Percentiles rank a stretch among this genome's conserved stretches.
Evolutionary conservation across 495 filamentous ascomycete species (phyloP).

Genomic region (Penicilliopsis zonata): DNA sequence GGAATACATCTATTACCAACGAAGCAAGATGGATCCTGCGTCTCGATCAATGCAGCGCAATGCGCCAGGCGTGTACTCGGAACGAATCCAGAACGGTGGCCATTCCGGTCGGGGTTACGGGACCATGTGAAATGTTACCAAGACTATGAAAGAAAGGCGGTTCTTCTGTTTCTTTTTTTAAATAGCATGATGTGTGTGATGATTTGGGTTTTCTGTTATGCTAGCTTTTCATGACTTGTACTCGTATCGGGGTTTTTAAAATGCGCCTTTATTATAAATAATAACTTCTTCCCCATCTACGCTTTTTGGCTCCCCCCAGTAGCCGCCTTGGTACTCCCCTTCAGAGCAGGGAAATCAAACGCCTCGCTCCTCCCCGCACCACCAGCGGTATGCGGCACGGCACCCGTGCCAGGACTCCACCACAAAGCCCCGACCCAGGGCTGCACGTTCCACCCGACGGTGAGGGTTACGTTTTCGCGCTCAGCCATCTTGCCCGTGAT

Average conservation of each 20-base stretch:
- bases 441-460: slow-evolving; percentile 90
- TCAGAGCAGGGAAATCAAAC: slow-evolving; percentile 67
- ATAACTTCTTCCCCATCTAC: too few species aligned
- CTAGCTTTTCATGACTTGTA: too few species aligned
- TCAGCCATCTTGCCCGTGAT: slow-evolving; percentile 62
- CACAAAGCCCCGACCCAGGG: slow-evolving; percentile 85
- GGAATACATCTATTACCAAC: slow-evolving; percentile 76
- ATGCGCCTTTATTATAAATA: too few species aligned
- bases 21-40: slow-evolving; percentile 41
- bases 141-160: too few species aligned
- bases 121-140: too few species aligned
- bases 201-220: too few species aligned
- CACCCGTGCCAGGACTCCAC: slow-evolving; percentile 50
- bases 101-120: slow-evolving; percentile 33
- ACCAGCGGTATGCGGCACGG: slow-evolving; percentile 49
- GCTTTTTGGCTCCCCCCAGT: slow-evolving; percentile 6
- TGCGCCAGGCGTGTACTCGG: slow-evolving; percentile 70
- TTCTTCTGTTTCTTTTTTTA: too few species aligned
- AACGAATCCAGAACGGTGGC: slow-evolving; percentile 64
- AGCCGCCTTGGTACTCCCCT: slow-evolving; percentile 25
- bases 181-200: too few species aligned
- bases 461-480: slow-evolving; percentile 58
- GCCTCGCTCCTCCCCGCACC: slow-evolving; percentile 47
- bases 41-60: slow-evolving; percentile 33
- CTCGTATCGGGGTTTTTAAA: too few species aligned